phyloP scores from a whole-genome alignment of 495 filamentous ascomycete species.

The Zalerion maritima region DNA sequence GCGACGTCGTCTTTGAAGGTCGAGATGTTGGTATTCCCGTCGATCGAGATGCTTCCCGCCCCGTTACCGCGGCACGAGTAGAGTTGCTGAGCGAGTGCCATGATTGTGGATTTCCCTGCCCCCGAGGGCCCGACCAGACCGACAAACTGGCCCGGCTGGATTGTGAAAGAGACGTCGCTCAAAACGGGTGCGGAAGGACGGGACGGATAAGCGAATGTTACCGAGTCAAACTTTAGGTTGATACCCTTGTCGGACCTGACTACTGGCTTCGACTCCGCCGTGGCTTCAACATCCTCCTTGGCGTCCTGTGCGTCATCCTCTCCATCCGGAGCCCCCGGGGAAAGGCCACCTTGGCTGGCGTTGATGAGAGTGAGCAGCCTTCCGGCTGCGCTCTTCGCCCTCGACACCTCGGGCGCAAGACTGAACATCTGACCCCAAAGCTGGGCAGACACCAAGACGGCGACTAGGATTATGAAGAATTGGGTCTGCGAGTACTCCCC shows the following conservation, averaged over 20 bases:
- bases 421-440: conserved; percentile 52
- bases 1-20: conserved; percentile 34
- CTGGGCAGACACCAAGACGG: conserved; percentile 48
- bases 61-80: conserved; percentile 18
- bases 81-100: conserved; percentile 44
- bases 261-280: conserved; percentile 9
- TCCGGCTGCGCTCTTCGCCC: conserved; percentile 33
- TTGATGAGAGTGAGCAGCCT: conserved; percentile 36
- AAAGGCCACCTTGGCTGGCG: no score
- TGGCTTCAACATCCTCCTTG: conserved; percentile 12
- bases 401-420: conserved; percentile 46
- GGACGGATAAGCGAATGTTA: conserved; percentile 47
- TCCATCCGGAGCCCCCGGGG: no score
- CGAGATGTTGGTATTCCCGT: conserved; percentile 24
- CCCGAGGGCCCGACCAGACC: conserved; percentile 48
- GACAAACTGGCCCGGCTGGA: conserved; percentile 41
- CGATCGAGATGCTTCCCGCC: conserved; percentile 20
- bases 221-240: conserved; percentile 35
- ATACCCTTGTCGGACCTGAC: conserved; percentile 15
- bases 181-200: conserved; percentile 40
- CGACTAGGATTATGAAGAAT: conserved; percentile 52
- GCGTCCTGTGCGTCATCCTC: conserved; percentile 1
- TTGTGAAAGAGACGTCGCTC: conserved; percentile 34
- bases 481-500: conserved; percentile 42
- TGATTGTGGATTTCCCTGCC: conserved; percentile 47